Base-by-base conservation (phyloP, 2,329 filamentous ascomycete species). In the Penicillium occitanis region DNA sequence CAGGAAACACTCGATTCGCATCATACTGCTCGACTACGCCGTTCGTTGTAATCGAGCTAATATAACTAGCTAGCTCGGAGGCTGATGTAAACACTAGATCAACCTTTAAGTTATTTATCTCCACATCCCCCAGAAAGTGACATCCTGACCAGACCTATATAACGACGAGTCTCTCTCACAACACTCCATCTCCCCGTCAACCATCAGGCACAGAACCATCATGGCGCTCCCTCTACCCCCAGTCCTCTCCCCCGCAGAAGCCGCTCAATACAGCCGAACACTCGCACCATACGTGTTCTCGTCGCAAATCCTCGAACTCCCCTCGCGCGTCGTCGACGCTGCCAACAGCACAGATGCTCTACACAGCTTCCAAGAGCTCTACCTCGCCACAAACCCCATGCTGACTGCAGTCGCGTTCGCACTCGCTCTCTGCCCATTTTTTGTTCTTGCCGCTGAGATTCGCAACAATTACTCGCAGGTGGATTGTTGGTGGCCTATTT, bases 391-490 rank as follows among this genome's bases (percentile, higher is more conserved):
- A 19, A 98, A 99, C 75, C 95, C 95, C 0, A 82, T 97, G 50
- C 84, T 97, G 33, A 88, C 87, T 0, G 91, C 87, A 2, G 84
- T 96, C 69, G 89, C 87, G 0, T 86, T 91, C 63, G 90, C 91
- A 2, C 71, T 96, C 19, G 83, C 88, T 48, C 77, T 96, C n/a
- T 88, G 88, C 1, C 85, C 85, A 5, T 73, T 95, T 33, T 91
- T 96, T 72, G 81, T 97, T 28, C 74, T 94, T 37, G 82, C 88
- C 5, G 91, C 93, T 0, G 94, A 98, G 78, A 79, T 92, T 80
- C 98, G 96, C 80, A 87, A 86, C 73, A 99, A 99, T 78, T 97
- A 93, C 78, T 97, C 93, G n/a, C 95, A 99, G 79, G 90, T 99
- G 50, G 95, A 99, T 78, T 88, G 95, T 59, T 81, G 90, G 72